Conservation (phyloP, 805 yeast genomes). For the Spathaspora arborariae region DNA sequence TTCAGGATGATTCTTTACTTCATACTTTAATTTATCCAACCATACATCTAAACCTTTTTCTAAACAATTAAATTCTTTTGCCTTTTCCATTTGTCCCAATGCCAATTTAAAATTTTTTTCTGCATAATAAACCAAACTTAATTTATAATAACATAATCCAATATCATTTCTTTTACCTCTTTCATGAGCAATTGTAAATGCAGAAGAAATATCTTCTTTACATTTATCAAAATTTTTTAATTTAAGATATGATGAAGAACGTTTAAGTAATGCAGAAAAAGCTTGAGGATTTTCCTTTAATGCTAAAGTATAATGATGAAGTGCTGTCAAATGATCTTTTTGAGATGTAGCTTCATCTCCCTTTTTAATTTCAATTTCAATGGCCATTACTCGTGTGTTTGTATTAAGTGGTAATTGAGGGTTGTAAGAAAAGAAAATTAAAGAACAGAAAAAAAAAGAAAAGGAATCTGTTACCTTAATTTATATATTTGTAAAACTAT, state of each 20-base stretch:
- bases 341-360: conserved; percentile 29
- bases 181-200: conserved; percentile 42
- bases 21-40: conserved; percentile 35
- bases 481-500: neutral
- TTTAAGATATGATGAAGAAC: conserved; percentile 49
- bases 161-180: conserved; percentile 45
- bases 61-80: conserved; percentile 38
- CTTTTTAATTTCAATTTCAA: conserved; percentile 31
- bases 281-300: conserved; percentile 42
- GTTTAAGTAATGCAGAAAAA: conserved; percentile 43
- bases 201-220: conserved; percentile 41
- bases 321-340: conserved; percentile 43
- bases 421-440: neutral
- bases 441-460: neutral
- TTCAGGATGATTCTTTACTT: conserved; percentile 22
- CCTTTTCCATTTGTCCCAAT: conserved; percentile 35
- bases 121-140: conserved; percentile 44
- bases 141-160: conserved; percentile 45
- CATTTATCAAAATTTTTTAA: conserved; percentile 46
- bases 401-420: neutral
- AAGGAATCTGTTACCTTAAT: neutral
- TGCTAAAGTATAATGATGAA: conserved; percentile 35
- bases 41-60: conserved; percentile 49
- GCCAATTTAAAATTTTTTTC: conserved; percentile 42
- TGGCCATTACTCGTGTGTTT: conserved; percentile 36